A percentile compares a stretch with the other conserved stretches of the same genome.
These are phyloP conservation scores for Lecanosticta acicola DNA, from an alignment of 2,329 filamentous ascomycete species.

Conservation along the genomic window DNA sequence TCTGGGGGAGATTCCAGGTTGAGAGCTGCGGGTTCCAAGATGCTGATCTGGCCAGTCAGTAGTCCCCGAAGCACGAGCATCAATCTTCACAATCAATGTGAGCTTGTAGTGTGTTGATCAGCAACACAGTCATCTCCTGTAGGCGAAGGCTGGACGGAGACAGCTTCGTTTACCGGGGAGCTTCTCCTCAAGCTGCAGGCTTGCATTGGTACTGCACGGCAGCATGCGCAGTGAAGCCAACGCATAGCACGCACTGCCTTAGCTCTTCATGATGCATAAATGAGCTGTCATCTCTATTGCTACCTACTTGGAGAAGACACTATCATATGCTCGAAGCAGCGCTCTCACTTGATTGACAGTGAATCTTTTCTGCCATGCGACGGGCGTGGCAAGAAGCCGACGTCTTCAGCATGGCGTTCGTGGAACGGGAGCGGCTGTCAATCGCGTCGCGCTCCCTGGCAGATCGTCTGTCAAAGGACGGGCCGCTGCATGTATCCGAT, in stretches of 20 bases:
- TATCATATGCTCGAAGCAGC: background rate
- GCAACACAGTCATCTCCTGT: background rate
- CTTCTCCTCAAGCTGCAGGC: constrained; percentile 11
- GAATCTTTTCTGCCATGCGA: background rate
- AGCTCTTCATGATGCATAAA: constrained; percentile 15
- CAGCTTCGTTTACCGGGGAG: constrained; percentile 14
- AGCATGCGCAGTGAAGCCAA: constrained; percentile 15
- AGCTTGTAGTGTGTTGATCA: background rate
- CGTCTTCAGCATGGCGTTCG: background rate
- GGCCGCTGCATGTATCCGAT: constrained; percentile 14
- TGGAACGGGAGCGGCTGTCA: constrained; percentile 6
- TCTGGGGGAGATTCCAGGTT: background rate
- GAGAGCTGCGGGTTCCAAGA: background rate
- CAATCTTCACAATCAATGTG: background rate
- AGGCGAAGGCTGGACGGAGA: background rate
- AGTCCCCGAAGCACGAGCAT: background rate
- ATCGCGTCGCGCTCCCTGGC: constrained; percentile 14
- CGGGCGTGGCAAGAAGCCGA: background rate
- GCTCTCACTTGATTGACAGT: background rate
- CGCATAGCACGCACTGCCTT: constrained; percentile 8
- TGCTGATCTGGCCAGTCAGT: background rate
- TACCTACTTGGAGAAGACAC: background rate
- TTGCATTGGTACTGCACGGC: constrained; percentile 18
- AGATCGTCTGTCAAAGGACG: constrained; percentile 15
- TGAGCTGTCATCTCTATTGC: constrained; percentile 11